These are phyloP conservation scores for Panicum hallii DNA, from an alignment of 202 grass and related monocot species.

Conservation along the genomic window DNA sequence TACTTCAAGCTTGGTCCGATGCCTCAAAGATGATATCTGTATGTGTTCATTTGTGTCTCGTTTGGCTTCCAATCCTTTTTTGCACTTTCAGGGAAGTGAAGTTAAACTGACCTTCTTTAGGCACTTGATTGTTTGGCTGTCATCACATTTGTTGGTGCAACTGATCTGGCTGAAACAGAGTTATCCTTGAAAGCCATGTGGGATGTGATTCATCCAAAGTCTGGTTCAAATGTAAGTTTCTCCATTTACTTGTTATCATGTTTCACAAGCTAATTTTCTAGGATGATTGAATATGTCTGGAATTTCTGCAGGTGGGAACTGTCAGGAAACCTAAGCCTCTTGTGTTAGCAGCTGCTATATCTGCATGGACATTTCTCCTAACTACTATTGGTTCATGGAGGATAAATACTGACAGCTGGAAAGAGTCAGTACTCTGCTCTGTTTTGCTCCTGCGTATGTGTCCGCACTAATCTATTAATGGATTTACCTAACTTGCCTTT, in stretches of 20 bases:
- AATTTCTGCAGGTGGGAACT: slow-evolving; percentile 67
- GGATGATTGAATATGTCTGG: slow-evolving; percentile 25
- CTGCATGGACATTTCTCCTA: slow-evolving; percentile 91
- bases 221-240: slow-evolving; percentile 80
- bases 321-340: slow-evolving; percentile 68
- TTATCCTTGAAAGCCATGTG: slow-evolving; percentile 82
- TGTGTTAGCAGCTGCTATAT: slow-evolving; percentile 81
- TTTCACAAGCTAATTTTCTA: slow-evolving; percentile 10
- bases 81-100: slow-evolving; percentile 26
- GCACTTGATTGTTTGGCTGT: slow-evolving; percentile 84
- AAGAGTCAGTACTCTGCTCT: slow-evolving; percentile 67
- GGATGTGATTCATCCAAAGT: slow-evolving; percentile 97
- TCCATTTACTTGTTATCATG: slow-evolving; percentile 8
- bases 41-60: slow-evolving; percentile 28
- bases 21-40: slow-evolving; percentile 75
- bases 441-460: neutral
- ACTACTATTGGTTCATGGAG: slow-evolving; percentile 88
- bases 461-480: neutral
- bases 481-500: slow-evolving; percentile 33
- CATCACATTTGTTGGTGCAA: slow-evolving; percentile 87
- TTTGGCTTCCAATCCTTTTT: neutral
- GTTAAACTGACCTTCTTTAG: slow-evolving; percentile 49
- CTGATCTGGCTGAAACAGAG: slow-evolving; percentile 93
- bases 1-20: slow-evolving; percentile 77
- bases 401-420: slow-evolving; percentile 90